Conservation (phyloP, 78 protist genomes). For the Diacronema lutheri region DNA sequence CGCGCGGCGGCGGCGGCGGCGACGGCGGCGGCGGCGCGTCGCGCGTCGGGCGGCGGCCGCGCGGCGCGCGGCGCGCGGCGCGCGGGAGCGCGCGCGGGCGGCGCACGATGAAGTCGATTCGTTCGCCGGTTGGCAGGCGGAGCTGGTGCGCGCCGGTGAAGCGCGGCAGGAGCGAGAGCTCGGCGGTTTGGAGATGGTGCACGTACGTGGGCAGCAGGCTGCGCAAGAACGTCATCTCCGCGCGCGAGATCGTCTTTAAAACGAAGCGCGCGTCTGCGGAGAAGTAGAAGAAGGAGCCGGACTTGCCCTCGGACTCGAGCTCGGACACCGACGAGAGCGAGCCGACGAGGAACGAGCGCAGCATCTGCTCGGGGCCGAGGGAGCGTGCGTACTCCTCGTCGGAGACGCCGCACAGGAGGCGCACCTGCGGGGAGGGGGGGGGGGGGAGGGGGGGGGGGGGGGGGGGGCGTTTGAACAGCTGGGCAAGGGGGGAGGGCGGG, state of each 20-base stretch:
- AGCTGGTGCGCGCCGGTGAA: neutral
- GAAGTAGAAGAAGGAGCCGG: slow-evolving; percentile 25
- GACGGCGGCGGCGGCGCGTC: no score
- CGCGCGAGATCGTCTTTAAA: slow-evolving; percentile 16
- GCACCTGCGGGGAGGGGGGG: no score
- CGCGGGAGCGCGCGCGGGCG: no score
- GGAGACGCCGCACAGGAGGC: slow-evolving; percentile 32
- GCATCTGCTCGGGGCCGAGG: slow-evolving; percentile 47
- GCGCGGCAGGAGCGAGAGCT: slow-evolving; percentile 17
- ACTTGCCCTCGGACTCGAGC: slow-evolving; percentile 26
- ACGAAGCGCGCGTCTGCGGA: neutral
- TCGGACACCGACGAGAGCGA: neutral
- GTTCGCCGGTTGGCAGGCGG: neutral
- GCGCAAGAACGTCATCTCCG: neutral
- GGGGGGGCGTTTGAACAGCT: no score
- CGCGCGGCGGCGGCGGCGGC: no score
- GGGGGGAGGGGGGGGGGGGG: no score
- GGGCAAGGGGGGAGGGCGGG: no score
- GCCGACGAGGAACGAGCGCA: slow-evolving; percentile 45
- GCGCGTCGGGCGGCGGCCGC: no score
- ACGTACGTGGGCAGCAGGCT: slow-evolving; percentile 1
- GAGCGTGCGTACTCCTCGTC: neutral
- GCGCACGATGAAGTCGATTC: slow-evolving; percentile 20
- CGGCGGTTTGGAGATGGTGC: neutral
- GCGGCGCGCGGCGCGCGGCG: no score